Evolutionary conservation across 2,329 filamentous ascomycete genomes (phyloP).

Genomic region (Scedosporium aurantiacum): DNA sequence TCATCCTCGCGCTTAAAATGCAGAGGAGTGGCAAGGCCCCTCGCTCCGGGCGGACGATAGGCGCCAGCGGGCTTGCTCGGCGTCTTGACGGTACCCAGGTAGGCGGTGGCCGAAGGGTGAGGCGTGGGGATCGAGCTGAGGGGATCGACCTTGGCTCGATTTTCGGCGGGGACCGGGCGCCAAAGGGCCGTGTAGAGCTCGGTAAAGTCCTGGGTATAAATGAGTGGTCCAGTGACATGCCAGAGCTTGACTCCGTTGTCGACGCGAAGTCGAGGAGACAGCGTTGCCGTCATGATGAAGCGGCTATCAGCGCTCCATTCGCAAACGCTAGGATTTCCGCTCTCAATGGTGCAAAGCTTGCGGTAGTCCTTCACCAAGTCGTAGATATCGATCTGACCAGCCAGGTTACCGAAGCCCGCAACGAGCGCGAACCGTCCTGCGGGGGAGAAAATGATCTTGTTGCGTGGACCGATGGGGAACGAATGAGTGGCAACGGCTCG

Average conservation of each 20-base stretch:
- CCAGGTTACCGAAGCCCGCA: slow-evolving; percentile 93
- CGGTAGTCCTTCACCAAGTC: slow-evolving; percentile 81
- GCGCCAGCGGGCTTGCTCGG: slow-evolving; percentile 95
- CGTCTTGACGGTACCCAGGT: slow-evolving; percentile 78
- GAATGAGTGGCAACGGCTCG: slow-evolving; percentile 72
- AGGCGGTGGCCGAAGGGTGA: slow-evolving; percentile 72
- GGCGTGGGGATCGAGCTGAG: slow-evolving; percentile 63
- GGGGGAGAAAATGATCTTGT: slow-evolving; percentile 91
- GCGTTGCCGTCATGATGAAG: slow-evolving; percentile 95
- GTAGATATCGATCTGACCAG: slow-evolving; percentile 95
- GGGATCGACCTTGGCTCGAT: slow-evolving; percentile 54
- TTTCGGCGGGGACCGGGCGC: slow-evolving; percentile 61
- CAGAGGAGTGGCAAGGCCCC: slow-evolving; percentile 76
- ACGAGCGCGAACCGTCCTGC: slow-evolving; percentile 87
- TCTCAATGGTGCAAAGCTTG: slow-evolving; percentile 90
- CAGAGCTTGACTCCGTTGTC: slow-evolving; percentile 95
- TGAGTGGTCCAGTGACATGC: slow-evolving; percentile 77
- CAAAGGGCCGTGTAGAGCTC: slow-evolving; percentile 88
- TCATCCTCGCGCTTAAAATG: slow-evolving; percentile 98
- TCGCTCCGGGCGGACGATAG: slow-evolving; percentile 87
- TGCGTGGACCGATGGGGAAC: slow-evolving; percentile 79
- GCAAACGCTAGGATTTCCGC: slow-evolving; percentile 90
- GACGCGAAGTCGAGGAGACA: slow-evolving; percentile 84
- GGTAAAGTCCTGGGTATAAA: slow-evolving; percentile 92
- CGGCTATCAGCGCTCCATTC: slow-evolving; percentile 95